Conservation (phyloP, 441 rosid species). For the Arabidopsis lyrata region DNA sequence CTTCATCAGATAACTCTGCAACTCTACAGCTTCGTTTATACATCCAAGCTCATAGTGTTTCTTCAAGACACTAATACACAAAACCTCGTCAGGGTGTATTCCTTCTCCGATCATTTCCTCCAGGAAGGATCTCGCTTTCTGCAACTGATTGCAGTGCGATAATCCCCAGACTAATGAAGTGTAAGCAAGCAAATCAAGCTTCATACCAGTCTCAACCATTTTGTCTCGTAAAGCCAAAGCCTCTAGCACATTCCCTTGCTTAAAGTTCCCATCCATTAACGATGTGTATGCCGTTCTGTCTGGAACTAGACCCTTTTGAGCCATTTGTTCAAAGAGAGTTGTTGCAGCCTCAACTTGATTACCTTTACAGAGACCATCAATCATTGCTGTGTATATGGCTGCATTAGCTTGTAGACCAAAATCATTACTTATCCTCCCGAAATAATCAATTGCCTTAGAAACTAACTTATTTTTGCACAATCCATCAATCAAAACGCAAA, state of each 20-base stretch:
- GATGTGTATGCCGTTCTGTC: constrained; percentile 67
- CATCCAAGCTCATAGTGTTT: constrained; percentile 66
- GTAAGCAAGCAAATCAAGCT: constrained; percentile 74
- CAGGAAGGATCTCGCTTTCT: constrained; percentile 58
- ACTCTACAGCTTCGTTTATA: constrained; percentile 56
- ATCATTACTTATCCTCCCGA: constrained; percentile 50
- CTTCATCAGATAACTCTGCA: constrained; percentile 58
- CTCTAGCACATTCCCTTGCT: constrained; percentile 63
- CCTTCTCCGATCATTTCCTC: constrained; percentile 70
- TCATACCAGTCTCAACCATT: constrained; percentile 66
- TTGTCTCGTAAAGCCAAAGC: constrained; percentile 57
- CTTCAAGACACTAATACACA: constrained; percentile 61
- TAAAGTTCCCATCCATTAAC: constrained; percentile 68
- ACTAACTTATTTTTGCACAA: constrained; percentile 69
- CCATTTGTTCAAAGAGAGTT: constrained; percentile 60
- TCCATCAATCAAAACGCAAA: constrained; percentile 75
- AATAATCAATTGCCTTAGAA: constrained; percentile 62
- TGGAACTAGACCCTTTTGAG: constrained; percentile 51
- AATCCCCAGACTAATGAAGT: constrained; percentile 74
- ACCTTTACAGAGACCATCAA: constrained; percentile 79
- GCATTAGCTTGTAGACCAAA: constrained; percentile 64
- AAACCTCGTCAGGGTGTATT: constrained; percentile 66
- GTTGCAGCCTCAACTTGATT: constrained; percentile 62
- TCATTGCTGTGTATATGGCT: constrained; percentile 66
- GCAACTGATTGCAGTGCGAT: constrained; percentile 59